Conservation (phyloP, 192 early-diverging fungal species). For the Funneliformis geosporum region DNA sequence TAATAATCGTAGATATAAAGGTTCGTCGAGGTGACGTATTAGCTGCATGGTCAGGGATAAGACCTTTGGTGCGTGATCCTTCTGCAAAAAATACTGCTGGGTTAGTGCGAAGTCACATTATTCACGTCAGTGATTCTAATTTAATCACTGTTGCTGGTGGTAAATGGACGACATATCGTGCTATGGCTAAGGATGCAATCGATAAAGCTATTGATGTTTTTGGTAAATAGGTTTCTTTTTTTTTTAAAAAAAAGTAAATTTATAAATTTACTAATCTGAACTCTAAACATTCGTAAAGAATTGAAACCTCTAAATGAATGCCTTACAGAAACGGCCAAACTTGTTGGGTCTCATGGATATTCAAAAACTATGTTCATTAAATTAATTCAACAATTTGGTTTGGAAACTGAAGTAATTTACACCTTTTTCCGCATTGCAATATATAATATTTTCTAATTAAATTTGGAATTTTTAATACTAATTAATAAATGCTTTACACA, state of each 20-base stretch:
- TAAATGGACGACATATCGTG: slow-evolving; percentile 98
- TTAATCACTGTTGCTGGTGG: slow-evolving; percentile 96
- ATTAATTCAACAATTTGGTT: slow-evolving; percentile 92
- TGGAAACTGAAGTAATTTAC: slow-evolving; percentile 72
- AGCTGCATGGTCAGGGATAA: slow-evolving; percentile 98
- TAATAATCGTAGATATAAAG: slow-evolving; percentile 73
- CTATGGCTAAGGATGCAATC: slow-evolving; percentile 95
- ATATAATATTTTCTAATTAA: not conserved
- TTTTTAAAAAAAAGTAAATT: not conserved
- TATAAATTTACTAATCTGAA: not conserved
- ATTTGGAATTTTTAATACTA: not conserved
- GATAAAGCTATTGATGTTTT: slow-evolving; percentile 83
- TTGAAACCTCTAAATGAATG: slow-evolving; percentile 71
- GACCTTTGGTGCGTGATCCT: slow-evolving; percentile 95
- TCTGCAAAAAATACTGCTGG: slow-evolving; percentile 87
- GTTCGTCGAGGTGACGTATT: slow-evolving; percentile 94
- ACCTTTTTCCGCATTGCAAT: not conserved
- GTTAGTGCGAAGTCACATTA: slow-evolving; percentile 97
- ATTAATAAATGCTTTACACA: not conserved
- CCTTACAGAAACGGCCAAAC: slow-evolving; percentile 70
- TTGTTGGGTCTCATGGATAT: slow-evolving; percentile 89
- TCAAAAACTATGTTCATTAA: slow-evolving; percentile 93
- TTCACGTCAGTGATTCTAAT: slow-evolving; percentile 78
- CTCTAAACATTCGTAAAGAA: not conserved
- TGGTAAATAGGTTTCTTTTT: slow-evolving; percentile 18